phyloP scores from a whole-genome alignment of 2,329 filamentous ascomycete species.

The Bimuria novae-zelandiae region DNA sequence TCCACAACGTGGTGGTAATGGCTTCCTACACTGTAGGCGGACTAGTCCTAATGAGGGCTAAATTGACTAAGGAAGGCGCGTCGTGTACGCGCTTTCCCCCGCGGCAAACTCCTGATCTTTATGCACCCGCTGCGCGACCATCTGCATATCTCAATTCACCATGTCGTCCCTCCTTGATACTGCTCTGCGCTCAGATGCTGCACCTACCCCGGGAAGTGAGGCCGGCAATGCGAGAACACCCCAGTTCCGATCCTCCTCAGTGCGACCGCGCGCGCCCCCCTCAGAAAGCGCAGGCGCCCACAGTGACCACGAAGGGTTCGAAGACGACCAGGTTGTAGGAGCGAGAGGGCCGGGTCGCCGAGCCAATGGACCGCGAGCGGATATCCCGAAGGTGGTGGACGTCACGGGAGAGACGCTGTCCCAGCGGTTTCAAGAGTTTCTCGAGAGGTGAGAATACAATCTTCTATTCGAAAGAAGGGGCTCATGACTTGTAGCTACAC shows the following conservation, averaged over 20 bases:
- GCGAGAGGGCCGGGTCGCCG: slow-evolving; percentile 48
- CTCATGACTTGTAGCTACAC: slow-evolving; percentile 55
- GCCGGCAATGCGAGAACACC: slow-evolving; percentile 42
- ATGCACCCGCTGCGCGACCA: slow-evolving; percentile 9
- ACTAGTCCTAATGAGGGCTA: slow-evolving; percentile 3
- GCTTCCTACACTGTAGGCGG: too few relatives aligned
- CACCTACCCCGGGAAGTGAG: slow-evolving; percentile 45
- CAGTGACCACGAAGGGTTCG: slow-evolving; percentile 63
- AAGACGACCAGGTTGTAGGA: slow-evolving; percentile 66
- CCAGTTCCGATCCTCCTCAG: slow-evolving; percentile 56
- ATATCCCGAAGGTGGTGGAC: slow-evolving; percentile 76
- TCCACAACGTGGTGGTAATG: too few relatives aligned
- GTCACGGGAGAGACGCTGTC: slow-evolving; percentile 75
- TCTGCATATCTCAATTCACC: slow-evolving; percentile 18
- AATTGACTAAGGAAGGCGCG: slow-evolving; percentile 9
- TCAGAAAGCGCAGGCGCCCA: slow-evolving; percentile 56
- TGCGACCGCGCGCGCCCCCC: slow-evolving; percentile 58
- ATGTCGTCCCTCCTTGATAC: slow-evolving; percentile 61
- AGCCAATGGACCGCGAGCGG: slow-evolving; percentile 54
- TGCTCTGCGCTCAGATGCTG: slow-evolving; percentile 54
- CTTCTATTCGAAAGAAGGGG: slow-evolving; percentile 9
- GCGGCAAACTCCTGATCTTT: slow-evolving; percentile 18
- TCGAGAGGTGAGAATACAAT: slow-evolving; percentile 66
- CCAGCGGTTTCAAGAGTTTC: slow-evolving; percentile 76
- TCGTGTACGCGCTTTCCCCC: slow-evolving; percentile 11